Conservation (phyloP, 768 basidiomycete genomes). For the Pleurotus platypus region DNA sequence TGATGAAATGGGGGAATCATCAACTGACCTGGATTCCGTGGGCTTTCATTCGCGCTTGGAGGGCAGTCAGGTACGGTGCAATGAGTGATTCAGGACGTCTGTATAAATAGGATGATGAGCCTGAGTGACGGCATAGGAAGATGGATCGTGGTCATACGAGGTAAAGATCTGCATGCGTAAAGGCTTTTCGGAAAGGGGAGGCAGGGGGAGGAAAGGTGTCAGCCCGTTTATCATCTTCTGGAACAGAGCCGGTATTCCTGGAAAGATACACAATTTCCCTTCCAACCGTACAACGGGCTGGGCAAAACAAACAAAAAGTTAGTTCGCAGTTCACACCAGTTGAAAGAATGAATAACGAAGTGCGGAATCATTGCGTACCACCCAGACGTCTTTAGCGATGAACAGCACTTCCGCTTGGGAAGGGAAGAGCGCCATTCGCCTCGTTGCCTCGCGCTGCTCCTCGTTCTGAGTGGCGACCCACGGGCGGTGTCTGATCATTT, state of each 20-base stretch:
- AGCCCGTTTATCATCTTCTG: constrained; percentile 75
- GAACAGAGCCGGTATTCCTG: constrained; percentile 86
- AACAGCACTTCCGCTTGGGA: constrained; percentile 74
- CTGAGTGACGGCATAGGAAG: neutral
- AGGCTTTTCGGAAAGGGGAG: constrained; percentile 70
- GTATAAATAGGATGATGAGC: neutral
- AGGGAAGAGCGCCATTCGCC: constrained; percentile 91
- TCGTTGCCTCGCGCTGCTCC: constrained; percentile 72
- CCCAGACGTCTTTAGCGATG: constrained; percentile 80
- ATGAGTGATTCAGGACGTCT: constrained; percentile 77
- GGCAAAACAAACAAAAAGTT: constrained; percentile 1
- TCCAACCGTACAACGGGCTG: constrained; percentile 85
- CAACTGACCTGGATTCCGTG: constrained; percentile 81
- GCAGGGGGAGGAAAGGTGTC: constrained; percentile 73
- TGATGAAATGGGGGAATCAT: constrained; percentile 44
- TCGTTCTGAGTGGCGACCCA: constrained; percentile 61
- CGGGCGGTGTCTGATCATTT: constrained; percentile 50
- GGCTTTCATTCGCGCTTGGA: constrained; percentile 68
- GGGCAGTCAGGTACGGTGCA: constrained; percentile 77
- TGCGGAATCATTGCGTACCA: constrained; percentile 45
- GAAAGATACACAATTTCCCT: constrained; percentile 87
- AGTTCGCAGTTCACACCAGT: neutral
- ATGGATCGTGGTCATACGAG: constrained; percentile 37
- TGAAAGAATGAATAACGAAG: neutral
- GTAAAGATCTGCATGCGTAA: constrained; percentile 84